Evolutionary conservation across 768 basidiomycete species (phyloP).

Genomic region (Serendipita vermifera): DNA sequence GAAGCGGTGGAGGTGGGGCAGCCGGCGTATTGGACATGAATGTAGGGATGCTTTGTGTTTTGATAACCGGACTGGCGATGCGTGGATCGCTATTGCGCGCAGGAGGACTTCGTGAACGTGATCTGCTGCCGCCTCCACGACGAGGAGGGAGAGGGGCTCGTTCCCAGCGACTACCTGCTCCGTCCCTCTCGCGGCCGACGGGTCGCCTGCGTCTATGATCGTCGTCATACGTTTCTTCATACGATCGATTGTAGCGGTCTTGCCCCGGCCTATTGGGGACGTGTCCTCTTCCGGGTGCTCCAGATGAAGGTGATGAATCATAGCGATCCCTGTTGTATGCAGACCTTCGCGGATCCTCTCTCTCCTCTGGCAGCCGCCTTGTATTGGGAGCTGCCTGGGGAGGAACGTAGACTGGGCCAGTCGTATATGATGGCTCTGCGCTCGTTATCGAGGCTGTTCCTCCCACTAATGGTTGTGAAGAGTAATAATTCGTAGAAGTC

Average conservation of each 20-base stretch:
- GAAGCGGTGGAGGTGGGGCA: too few relatives aligned
- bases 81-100: background rate
- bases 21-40: too few relatives aligned
- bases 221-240: too few relatives aligned
- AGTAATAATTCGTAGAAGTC: too few relatives aligned
- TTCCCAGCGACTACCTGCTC: background rate
- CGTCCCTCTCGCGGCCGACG: background rate
- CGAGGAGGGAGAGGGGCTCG: background rate
- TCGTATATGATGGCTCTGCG: background rate
- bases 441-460: background rate
- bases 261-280: background rate
- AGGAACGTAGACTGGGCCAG: background rate
- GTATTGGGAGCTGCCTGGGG: background rate
- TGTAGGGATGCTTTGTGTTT: background rate
- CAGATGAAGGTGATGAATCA: background rate
- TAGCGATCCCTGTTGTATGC: background rate
- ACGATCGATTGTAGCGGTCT: background rate
- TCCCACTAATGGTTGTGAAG: background rate
- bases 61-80: background rate
- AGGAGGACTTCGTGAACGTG: conserved; percentile 6
- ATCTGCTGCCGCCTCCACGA: background rate
- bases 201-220: background rate
- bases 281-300: background rate
- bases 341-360: conserved; percentile 1
- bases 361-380: background rate